Base-by-base conservation (phyloP, 1,139 yeast genomes). In the Hemisphaericaspora lyxosophila region DNA sequence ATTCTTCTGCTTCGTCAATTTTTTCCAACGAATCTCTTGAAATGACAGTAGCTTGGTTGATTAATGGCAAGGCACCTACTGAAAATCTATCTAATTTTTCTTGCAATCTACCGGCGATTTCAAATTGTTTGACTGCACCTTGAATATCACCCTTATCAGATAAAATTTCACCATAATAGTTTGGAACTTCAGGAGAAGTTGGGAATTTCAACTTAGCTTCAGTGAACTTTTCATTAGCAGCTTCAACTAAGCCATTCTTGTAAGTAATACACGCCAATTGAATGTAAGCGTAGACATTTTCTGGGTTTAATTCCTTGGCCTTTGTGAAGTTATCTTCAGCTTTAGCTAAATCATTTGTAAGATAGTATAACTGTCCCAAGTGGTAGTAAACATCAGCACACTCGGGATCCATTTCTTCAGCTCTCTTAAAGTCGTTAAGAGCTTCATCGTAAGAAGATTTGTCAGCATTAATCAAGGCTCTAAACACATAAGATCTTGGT, bases 201-300 rank as follows among this genome's bases (percentile, higher is more conserved):
- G 96, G 94, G 79, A 87, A 88, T 59, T 74, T 75, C 61, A 75
- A 72, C 55, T 80, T 80, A 33, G 96, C 88, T 50, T 78, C 81
- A 48, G 78, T 74, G 69, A 92, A 92, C 48, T 80, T 71, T 43
- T 76, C 75, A 59, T 79, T 80, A 44, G 94, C 82, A 40, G 72
- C 78, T 39, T 62, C 64, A 39, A 72, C 62, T 36, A 80, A 71
- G 38, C 90, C 90, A 58, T 80, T 79, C 70, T 92, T 88, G 76
- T 90, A 90, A 45, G 85, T 80, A 50, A 90, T 79, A 63, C 96
- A 94, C 32, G 97, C 97, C 51, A 87, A 74, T 73, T 92, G 98
- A 54, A 94, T 86, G 64, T 83, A 85, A 36, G 96, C 83, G 57
- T 82, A 86, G 43, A 89, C 82, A 59, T 88, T 92, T 17, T 75